phyloP scores from a whole-genome alignment of 305 asterid species.

The Fraxinus angustifolia region DNA sequence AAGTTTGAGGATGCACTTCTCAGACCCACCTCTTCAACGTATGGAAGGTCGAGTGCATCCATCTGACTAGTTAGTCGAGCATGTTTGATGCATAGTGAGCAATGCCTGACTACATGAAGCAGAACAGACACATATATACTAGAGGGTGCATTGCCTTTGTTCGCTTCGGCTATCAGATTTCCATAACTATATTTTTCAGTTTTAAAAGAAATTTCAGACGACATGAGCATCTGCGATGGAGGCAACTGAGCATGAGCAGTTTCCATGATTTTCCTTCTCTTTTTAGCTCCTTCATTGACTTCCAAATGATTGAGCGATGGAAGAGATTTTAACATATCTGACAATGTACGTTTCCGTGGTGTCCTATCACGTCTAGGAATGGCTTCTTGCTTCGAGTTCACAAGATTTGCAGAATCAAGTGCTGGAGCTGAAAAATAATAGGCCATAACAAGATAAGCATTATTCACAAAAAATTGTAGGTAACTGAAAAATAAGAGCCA shows the following conservation, averaged over 20 bases:
- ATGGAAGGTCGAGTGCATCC: slow-evolving; percentile 90
- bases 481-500: neutral
- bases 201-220: slow-evolving; percentile 46
- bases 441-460: slow-evolving; percentile 1
- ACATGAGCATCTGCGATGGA: slow-evolving; percentile 38
- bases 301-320: slow-evolving; percentile 63
- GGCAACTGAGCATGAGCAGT: slow-evolving; percentile 37
- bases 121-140: slow-evolving; percentile 75
- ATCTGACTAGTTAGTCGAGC: slow-evolving; percentile 95
- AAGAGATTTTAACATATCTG: slow-evolving; percentile 66
- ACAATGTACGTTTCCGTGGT: slow-evolving; percentile 62
- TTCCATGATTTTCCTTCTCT: slow-evolving; percentile 64
- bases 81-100: slow-evolving; percentile 92
- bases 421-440: slow-evolving; percentile 47
- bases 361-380: slow-evolving; percentile 41
- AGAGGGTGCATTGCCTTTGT: slow-evolving; percentile 82
- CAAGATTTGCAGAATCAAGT: slow-evolving; percentile 44
- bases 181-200: slow-evolving; percentile 55
- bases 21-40: slow-evolving; percentile 91
- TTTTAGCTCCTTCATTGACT: slow-evolving; percentile 39
- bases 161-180: slow-evolving; percentile 79
- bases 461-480: slow-evolving; percentile 3
- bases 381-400: slow-evolving; percentile 43
- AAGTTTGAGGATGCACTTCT: slow-evolving; percentile 86
- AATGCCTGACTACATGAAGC: slow-evolving; percentile 89